phyloP scores from a whole-genome alignment of 2,329 filamentous ascomycete genomes.

The Pseudogymnoascus sp. region DNA sequence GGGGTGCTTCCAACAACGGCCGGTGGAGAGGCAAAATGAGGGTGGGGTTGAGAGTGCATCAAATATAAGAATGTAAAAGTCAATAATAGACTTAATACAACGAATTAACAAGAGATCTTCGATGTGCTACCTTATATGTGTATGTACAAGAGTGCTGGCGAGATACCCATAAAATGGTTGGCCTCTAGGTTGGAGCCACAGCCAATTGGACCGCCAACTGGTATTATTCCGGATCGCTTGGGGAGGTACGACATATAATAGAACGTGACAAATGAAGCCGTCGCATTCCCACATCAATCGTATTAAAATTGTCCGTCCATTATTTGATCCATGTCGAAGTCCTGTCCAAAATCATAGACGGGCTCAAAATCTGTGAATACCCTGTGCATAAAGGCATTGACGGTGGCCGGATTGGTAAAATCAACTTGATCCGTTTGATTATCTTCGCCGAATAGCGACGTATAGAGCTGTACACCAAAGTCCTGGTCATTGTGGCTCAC shows the following conservation, averaged over 20 bases:
- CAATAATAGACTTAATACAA: no score
- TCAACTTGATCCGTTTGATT: conserved; percentile 12
- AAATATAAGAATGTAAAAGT: no score
- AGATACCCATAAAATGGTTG: no score
- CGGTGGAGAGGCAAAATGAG: neutral
- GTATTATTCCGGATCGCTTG: neutral
- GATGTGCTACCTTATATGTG: no score
- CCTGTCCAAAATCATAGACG: conserved; percentile 11
- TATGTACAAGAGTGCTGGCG: no score
- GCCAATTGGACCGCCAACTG: neutral
- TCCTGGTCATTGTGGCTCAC: neutral
- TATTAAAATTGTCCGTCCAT: neutral
- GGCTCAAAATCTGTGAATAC: conserved; percentile 14
- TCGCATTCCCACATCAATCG: neutral
- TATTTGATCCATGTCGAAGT: conserved; percentile 13
- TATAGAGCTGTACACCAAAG: neutral
- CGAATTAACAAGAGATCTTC: no score
- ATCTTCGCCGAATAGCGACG: conserved; percentile 1
- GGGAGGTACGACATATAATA: neutral
- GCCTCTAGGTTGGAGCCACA: no score
- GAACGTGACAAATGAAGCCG: neutral
- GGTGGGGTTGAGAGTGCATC: neutral
- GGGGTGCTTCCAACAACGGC: neutral
- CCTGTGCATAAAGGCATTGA: conserved; percentile 14
- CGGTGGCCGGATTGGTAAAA: neutral